These are phyloP conservation scores for Beauveria bassiana DNA, from an alignment of 2,329 filamentous ascomycete genomes.

Conservation along the genomic window DNA sequence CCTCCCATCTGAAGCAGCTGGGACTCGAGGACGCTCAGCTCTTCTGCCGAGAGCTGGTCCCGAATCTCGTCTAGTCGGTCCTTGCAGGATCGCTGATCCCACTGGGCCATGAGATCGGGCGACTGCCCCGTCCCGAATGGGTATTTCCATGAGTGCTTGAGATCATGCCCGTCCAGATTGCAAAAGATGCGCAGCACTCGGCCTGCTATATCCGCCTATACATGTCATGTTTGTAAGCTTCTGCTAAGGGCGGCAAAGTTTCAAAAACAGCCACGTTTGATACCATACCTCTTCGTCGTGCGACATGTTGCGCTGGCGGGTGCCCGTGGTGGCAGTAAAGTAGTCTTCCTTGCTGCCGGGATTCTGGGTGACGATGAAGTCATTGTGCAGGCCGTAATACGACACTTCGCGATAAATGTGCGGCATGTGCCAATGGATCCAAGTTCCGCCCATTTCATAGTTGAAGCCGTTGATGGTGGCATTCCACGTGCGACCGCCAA, in stretches of 20 bases:
- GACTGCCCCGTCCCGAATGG: background rate
- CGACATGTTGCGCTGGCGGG: background rate
- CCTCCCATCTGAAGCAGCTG: background rate
- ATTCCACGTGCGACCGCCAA: slow-evolving; percentile 34
- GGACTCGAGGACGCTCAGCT: background rate
- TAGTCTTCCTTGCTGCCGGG: background rate
- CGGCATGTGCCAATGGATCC: slow-evolving; percentile 31
- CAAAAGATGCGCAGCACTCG: background rate
- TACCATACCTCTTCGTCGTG: background rate
- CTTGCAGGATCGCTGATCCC: background rate
- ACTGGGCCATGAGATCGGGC: background rate
- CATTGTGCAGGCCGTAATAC: slow-evolving; percentile 31
- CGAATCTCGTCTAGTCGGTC: background rate
- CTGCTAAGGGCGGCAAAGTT: background rate
- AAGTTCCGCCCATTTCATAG: slow-evolving; percentile 37
- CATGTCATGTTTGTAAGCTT: background rate
- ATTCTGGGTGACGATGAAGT: slow-evolving; percentile 11
- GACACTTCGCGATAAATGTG: slow-evolving; percentile 34
- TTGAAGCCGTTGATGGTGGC: slow-evolving; percentile 26
- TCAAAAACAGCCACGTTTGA: background rate
- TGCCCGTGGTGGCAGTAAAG: background rate
- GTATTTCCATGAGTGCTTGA: background rate
- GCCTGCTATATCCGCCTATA: background rate
- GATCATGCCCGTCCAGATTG: background rate
- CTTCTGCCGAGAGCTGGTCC: background rate